Conservation (phyloP, 176 grass and related monocot genomes). For the Eremochloa ophiuroides region DNA sequence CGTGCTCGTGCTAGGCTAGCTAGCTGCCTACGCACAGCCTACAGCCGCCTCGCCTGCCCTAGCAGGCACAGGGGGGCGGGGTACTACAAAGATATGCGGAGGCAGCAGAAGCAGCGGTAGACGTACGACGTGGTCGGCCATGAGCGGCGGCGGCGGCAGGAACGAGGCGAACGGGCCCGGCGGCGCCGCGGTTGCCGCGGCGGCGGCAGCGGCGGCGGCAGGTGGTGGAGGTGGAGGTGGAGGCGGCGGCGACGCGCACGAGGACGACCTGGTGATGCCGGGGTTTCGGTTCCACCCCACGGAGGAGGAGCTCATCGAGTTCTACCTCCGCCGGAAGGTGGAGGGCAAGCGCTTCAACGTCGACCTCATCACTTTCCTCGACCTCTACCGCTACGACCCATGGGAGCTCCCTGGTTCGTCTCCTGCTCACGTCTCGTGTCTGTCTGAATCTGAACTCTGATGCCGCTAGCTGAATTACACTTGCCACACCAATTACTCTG, state of each 20-base stretch:
- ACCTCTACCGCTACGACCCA: constrained; percentile 95
- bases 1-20: not conserved
- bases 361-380: constrained; percentile 91
- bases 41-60: constrained; percentile 16
- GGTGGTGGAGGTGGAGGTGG: not conserved
- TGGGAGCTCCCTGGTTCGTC: constrained; percentile 90
- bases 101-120: constrained; percentile 1
- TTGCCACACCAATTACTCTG: not conserved
- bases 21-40: not conserved
- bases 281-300: constrained; percentile 98
- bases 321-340: constrained; percentile 93
- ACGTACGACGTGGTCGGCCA: not conserved
- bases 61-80: too few relatives aligned
- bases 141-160: constrained; percentile 28
- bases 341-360: constrained; percentile 97
- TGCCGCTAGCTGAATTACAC: not conserved
- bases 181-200: not conserved
- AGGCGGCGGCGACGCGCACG: constrained; percentile 50
- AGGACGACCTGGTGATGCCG: constrained; percentile 84
- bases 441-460: too few relatives aligned
- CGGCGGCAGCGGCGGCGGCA: not conserved
- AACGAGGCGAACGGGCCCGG: constrained; percentile 27
- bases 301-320: constrained; percentile 99
- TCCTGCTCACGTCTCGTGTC: not conserved
- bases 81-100: constrained; percentile 4